Percentiles rank a stretch among this genome's conserved stretches.
Evolutionary conservation across 768 basidiomycete species (phyloP).

Genomic region (Trametes maxima): DNA sequence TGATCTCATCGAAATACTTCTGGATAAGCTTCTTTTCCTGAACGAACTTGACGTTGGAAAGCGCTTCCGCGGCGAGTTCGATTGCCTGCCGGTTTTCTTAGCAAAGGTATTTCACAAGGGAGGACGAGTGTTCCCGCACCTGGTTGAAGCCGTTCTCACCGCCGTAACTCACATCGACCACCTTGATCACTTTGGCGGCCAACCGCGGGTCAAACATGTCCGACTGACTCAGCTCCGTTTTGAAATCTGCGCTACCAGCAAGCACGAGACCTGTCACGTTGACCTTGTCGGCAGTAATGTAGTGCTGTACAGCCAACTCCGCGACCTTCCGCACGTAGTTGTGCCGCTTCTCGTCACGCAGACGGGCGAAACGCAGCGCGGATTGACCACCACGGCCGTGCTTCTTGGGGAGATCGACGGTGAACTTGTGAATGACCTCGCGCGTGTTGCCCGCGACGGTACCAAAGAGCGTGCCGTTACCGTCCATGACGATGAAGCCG

Average conservation of each 20-base stretch:
- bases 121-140: constrained; percentile 44
- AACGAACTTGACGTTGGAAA: constrained; percentile 98
- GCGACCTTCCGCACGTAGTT: constrained; percentile 99
- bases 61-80: constrained; percentile 92
- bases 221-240: constrained; percentile 93
- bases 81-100: constrained; percentile 69
- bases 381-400: constrained; percentile 99
- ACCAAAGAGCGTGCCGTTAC: constrained; percentile 96
- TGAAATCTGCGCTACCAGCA: constrained; percentile 98
- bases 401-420: constrained; percentile 98
- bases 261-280: constrained; percentile 96
- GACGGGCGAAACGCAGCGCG: constrained; percentile 98
- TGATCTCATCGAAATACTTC: constrained; percentile 99
- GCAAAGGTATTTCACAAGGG: background rate
- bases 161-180: constrained; percentile 98
- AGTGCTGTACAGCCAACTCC: constrained; percentile 95
- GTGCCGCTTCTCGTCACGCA: constrained; percentile 98
- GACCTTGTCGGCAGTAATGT: constrained; percentile 97
- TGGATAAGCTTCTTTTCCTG: constrained; percentile 99
- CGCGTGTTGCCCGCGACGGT: constrained; percentile 96
- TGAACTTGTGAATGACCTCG: constrained; percentile 97
- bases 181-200: constrained; percentile 91
- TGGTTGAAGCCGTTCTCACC: constrained; percentile 99
- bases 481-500: constrained; percentile 99
- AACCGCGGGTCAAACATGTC: constrained; percentile 95